These are phyloP conservation scores for Penicillium malachiteum DNA, from an alignment of 495 filamentous ascomycete genomes.

Conservation along the genomic window DNA sequence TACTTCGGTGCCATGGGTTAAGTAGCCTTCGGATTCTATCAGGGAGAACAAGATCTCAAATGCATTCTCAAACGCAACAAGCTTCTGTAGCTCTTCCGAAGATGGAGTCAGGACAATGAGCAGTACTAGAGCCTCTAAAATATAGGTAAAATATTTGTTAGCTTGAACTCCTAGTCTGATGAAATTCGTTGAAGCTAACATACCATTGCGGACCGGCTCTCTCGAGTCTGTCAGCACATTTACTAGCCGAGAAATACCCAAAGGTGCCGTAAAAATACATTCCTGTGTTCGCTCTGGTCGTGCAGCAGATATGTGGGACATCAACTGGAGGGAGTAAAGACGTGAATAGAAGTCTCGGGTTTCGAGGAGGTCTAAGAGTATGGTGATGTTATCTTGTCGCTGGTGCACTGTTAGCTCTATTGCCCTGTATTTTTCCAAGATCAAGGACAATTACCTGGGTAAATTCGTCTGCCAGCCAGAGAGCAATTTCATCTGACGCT, in stretches of 20 bases:
- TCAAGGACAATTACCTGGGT: conserved; percentile 63
- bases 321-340: conserved; percentile 87
- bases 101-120: conserved; percentile 67
- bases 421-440: conserved; percentile 12
- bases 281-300: conserved; percentile 94
- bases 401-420: conserved; percentile 41
- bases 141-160: conserved; percentile 12
- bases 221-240: conserved; percentile 77
- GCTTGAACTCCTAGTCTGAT: not conserved
- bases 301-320: conserved; percentile 80
- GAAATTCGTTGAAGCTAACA: conserved; percentile 11
- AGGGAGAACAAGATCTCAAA: conserved; percentile 84
- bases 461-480: conserved; percentile 98
- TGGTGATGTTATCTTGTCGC: conserved; percentile 95
- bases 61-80: conserved; percentile 91
- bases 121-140: conserved; percentile 62
- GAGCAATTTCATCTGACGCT: conserved; percentile 92
- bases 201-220: conserved; percentile 88
- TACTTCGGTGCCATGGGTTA: conserved; percentile 82
- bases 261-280: conserved; percentile 82
- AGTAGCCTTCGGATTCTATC: conserved; percentile 75
- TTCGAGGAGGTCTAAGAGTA: conserved; percentile 86
- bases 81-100: conserved; percentile 84
- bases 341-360: conserved; percentile 88
- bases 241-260: conserved; percentile 86